phyloP scores from a whole-genome alignment of 805 yeast species.

The Allodekkera sacchari region DNA sequence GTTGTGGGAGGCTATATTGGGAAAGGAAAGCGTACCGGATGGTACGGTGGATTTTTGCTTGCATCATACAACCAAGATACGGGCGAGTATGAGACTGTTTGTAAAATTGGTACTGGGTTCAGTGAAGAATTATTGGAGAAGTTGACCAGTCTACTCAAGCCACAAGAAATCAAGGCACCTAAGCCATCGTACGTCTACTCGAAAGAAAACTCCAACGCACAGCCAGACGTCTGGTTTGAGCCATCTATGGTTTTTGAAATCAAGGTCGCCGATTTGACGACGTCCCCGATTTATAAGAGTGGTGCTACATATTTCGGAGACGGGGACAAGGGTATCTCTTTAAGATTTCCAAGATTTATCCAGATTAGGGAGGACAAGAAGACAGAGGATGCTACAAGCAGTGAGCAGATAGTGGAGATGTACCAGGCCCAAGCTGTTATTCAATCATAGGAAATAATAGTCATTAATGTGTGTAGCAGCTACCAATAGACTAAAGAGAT shows the following conservation, averaged over 20 bases:
- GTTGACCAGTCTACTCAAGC: slow-evolving; percentile 52
- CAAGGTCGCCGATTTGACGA: slow-evolving; percentile 80
- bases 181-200: slow-evolving; percentile 65
- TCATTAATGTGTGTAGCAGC: no score
- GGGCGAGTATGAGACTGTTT: slow-evolving; percentile 90
- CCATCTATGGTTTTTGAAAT: slow-evolving; percentile 83
- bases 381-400: slow-evolving; percentile 78
- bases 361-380: slow-evolving; percentile 80
- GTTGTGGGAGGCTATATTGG: slow-evolving; percentile 94
- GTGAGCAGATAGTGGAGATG: slow-evolving; percentile 78
- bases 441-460: no score
- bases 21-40: slow-evolving; percentile 88
- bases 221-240: slow-evolving; percentile 94
- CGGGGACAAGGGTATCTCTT: slow-evolving; percentile 61
- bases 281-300: slow-evolving; percentile 87
- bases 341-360: slow-evolving; percentile 83
- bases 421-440: slow-evolving; percentile 60
- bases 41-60: slow-evolving; percentile 88
- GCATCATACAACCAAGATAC: slow-evolving; percentile 88
- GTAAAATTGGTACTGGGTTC: slow-evolving; percentile 97
- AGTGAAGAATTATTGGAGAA: slow-evolving; percentile 70
- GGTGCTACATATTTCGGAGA: slow-evolving; percentile 60
- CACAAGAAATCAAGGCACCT: slow-evolving; percentile 50
- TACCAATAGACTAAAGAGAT: no score
- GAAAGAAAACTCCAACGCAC: slow-evolving; percentile 48